Evolutionary conservation across 2,329 filamentous ascomycete genomes (phyloP), one percentile per base, ranked within the genome.

Genomic region (Tympanopsis confertula): DNA sequence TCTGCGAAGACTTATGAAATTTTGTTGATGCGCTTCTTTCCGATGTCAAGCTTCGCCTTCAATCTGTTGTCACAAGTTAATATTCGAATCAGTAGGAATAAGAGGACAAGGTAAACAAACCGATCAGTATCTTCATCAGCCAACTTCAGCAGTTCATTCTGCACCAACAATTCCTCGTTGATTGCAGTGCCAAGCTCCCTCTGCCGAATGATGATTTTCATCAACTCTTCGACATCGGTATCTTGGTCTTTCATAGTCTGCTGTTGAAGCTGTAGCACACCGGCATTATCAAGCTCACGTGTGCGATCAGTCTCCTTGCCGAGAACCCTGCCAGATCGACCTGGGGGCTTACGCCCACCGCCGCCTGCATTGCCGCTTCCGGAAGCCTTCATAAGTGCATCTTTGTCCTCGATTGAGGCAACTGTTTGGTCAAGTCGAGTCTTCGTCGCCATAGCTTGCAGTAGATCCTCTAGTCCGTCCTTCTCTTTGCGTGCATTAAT

Each of bases 221-320:
- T 64, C 44, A 81, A 47, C 44, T 73, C 68, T 32, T 74, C 61
- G 3, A 80, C 63, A 48, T 73, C 71, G 46, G 69, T 55, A 42
- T 80, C 75, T 48, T 81, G 76, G 36, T 76, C 69, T 35, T 63
- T 51, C 57, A 81, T 78, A 40, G 75, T 67, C 47, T 78, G 70
- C 45, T 68, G 63, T 54, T 80, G 76, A 42, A 80, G 50, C 52
- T 78, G 74, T 45, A 81, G 44, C 13, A 81, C 71, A 0, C 75
- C 75, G n/a, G 68, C 57, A 43, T 81, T 80, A 51, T 79, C 76
- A 43, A 79, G 50, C 46, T 78, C 73, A 12, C 75, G 58, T 7
- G 76, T 80, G 28, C 68, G 62, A 43, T 74, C 69, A 1, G 75
- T 81, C 56, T 81, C 76, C 35, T 63, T 63, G 47, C 63, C 48